phyloP scores from a whole-genome alignment of 1,284 basidiomycete genomes.

The Amylostereum areolatum region DNA sequence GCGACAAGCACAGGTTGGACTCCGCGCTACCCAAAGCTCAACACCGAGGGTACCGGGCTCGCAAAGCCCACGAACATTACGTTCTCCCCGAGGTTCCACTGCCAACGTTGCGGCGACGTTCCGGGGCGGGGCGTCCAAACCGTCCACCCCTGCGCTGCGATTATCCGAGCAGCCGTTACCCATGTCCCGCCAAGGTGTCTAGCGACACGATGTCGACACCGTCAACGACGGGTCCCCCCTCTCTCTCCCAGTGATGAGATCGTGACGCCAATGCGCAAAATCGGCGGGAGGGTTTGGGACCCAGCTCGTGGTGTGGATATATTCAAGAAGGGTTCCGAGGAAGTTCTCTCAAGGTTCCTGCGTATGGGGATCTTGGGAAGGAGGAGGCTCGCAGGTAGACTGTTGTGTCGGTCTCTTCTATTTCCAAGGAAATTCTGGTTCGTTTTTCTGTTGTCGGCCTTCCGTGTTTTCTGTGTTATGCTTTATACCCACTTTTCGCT shows the following conservation, averaged over 20 bases:
- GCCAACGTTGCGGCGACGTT: conserved; percentile 14
- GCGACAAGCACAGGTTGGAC: no score
- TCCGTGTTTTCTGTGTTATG: no score
- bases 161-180: conserved; percentile 18
- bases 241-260: conserved; percentile 30
- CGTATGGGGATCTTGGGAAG: conserved; percentile 68
- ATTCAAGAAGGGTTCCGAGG: conserved; percentile 79
- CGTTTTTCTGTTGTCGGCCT: no score
- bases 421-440: no score
- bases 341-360: conserved; percentile 74
- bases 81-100: conserved; percentile 27
- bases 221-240: conserved; percentile 42
- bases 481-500: no score
- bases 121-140: conserved; percentile 14
- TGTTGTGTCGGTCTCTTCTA: no score
- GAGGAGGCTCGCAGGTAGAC: conserved; percentile 40
- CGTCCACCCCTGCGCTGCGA: conserved; percentile 19
- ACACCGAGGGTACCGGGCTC: no score
- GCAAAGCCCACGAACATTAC: conserved; percentile 26
- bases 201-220: conserved; percentile 34
- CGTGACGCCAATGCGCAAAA: no score
- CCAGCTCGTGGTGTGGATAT: conserved; percentile 73
- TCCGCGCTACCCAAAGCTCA: no score
- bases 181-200: conserved; percentile 24
- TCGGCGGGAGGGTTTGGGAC: conserved; percentile 53